A percentile compares a stretch with the other conserved stretches of the same genome.
These are phyloP conservation scores for Aspergillus saccharolyticus DNA, from an alignment of 495 filamentous ascomycete genomes.

Conservation along the genomic window DNA sequence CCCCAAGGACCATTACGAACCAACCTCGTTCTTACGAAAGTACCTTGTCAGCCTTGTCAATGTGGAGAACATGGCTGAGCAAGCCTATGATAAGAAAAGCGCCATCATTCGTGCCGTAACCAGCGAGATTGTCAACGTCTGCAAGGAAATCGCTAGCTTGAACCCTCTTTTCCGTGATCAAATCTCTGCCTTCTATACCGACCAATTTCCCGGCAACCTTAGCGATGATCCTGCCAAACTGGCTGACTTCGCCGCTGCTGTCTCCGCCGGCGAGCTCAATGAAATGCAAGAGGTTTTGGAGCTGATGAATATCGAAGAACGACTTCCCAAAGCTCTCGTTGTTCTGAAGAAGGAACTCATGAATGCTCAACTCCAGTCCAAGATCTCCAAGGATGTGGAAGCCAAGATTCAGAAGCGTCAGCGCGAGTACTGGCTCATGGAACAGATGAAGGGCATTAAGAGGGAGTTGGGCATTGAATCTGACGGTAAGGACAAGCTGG, in stretches of 20 bases:
- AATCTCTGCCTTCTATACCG: conserved; percentile 93
- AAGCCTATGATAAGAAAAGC: conserved; percentile 83
- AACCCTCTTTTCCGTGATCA: conserved; percentile 97
- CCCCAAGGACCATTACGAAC: conserved; percentile 65
- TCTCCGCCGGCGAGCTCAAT: conserved; percentile 79
- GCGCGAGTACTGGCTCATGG: conserved; percentile 97
- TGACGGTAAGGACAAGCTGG: conserved; percentile 95
- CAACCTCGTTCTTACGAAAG: conserved; percentile 85
- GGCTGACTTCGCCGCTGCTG: conserved; percentile 94
- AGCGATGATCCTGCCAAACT: conserved; percentile 91
- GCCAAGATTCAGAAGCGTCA: conserved; percentile 96
- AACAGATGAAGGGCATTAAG: conserved; percentile 99
- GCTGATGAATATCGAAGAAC: conserved; percentile 79
- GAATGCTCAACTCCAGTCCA: conserved; percentile 94
- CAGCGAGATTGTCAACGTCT: conserved; percentile 96
- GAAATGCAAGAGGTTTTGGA: conserved; percentile 95
- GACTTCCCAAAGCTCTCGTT: conserved; percentile 81
- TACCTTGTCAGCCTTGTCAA: conserved; percentile 89
- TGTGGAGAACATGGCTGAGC: conserved; percentile 85
- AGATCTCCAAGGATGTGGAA: conserved; percentile 98
- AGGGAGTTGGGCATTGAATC: conserved; percentile 93
- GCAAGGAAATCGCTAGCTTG: conserved; percentile 89
- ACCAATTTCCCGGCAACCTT: conserved; percentile 88
- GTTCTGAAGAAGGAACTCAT: conserved; percentile 97
- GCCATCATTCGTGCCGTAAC: conserved; percentile 83